These are phyloP conservation scores for Tolypocladium nubicola DNA, from an alignment of 2,329 filamentous ascomycete species.

Conservation along the genomic window DNA sequence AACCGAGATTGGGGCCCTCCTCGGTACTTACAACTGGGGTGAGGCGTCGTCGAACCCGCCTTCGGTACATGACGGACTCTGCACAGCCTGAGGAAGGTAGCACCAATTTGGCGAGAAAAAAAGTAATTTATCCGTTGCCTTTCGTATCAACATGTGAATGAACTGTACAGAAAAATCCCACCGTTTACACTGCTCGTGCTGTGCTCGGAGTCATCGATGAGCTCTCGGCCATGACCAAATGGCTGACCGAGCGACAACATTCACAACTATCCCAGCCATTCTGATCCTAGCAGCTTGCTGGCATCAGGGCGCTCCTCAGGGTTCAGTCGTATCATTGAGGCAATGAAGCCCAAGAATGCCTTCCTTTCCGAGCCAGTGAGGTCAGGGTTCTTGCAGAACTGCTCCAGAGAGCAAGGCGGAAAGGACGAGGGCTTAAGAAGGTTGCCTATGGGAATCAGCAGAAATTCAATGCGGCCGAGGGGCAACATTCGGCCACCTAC, in stretches of 20 bases:
- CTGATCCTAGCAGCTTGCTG: constrained; percentile 3
- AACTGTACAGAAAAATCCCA: too few species aligned
- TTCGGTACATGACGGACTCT: too few species aligned
- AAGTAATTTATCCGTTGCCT: too few species aligned
- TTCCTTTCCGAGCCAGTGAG: constrained; percentile 1
- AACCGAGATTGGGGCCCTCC: too few species aligned
- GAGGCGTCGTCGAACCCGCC: too few species aligned
- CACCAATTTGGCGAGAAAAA: too few species aligned
- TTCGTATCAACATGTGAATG: too few species aligned
- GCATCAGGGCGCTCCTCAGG: constrained; percentile 6
- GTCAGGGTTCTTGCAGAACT: constrained; percentile 3
- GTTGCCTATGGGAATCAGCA: constrained; percentile 2
- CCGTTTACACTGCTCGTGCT: background rate
- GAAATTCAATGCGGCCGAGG: background rate
- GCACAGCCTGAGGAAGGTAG: too few species aligned
- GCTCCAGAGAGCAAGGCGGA: constrained; percentile 3
- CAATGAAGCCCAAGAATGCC: constrained; percentile 5
- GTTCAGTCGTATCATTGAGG: constrained; percentile 3
- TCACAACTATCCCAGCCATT: constrained; percentile 1
- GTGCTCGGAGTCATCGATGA: background rate
- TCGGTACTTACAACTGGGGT: too few species aligned
- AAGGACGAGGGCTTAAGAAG: constrained; percentile 6
- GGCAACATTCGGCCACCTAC: background rate
- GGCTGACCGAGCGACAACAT: background rate
- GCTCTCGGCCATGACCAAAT: background rate